Evolutionary conservation across 2,329 filamentous ascomycete species (phyloP), one percentile per base, ranked within the genome.

Genomic region (Trichothecium roseum): DNA sequence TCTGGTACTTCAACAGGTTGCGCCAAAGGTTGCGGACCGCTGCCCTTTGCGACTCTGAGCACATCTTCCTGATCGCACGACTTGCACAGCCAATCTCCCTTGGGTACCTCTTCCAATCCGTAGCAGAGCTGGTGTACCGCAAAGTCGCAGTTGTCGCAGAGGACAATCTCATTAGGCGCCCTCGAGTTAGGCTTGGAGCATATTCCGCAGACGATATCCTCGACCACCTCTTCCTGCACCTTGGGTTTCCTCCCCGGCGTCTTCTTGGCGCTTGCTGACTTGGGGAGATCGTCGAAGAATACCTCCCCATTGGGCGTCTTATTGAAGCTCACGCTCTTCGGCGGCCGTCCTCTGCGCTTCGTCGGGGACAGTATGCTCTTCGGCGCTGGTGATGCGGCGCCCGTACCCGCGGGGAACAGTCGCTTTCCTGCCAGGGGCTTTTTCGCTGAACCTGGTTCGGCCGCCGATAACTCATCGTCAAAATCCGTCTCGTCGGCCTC

Each of bases 91-190:
- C 76, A 81, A 40, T 81, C 74, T 6, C 72, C 75, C 33, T 72
- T 62, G 2, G 76, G 76, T 26, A 80, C 69, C 29, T 66, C 62
- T 1, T 63, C 55, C 26, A 81, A 58, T 18, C 66, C 58, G 45
- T 77, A 77, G 50, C 76, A 81, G 44, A 68, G 62, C 46, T 79
- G 74, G 44, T 81, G 76, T 29, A 73, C 71, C 1, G 71, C 70
- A 52, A 68, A 64, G 49, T 80, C 72, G 57, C 77, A 81, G 36
- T 66, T 68, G 43, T 80, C 76, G 54, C 76, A 81, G 26, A 80
- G 66, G 8, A 81, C 59, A 24, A 81, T 80, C 46, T 76, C 64
- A 48, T 81, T 80, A 2, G 70, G 70, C 3, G 63, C 55, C 26
- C 66, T 60, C 0, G 74, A 78, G 40, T 78, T 66, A 0, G 71